phyloP scores from a whole-genome alignment of 2,329 filamentous ascomycete genomes.

The Elsinoe perseae region DNA sequence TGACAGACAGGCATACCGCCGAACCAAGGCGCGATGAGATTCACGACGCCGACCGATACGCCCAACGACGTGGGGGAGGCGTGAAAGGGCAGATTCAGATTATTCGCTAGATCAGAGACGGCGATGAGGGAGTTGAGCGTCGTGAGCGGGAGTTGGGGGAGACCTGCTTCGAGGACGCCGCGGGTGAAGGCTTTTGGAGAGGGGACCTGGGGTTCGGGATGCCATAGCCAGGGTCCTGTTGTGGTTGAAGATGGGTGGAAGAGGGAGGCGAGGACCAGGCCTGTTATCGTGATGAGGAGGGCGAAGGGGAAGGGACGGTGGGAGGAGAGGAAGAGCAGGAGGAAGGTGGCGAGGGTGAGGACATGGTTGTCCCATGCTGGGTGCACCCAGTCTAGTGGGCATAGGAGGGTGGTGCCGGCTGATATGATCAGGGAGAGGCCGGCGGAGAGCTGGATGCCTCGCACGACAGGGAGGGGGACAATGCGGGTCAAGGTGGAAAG shows the following conservation, averaged over 20 bases:
- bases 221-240: constrained; percentile 45
- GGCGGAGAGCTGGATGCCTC: constrained; percentile 90
- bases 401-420: constrained; percentile 61
- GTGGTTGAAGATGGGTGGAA: constrained; percentile 30
- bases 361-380: constrained; percentile 68
- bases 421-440: constrained; percentile 75
- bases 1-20: constrained; percentile 95
- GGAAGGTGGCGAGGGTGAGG: constrained; percentile 67
- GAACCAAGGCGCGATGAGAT: constrained; percentile 80
- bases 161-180: constrained; percentile 57
- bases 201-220: constrained; percentile 46
- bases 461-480: constrained; percentile 80
- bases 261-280: constrained; percentile 56
- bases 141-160: constrained; percentile 84
- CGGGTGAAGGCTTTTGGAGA: constrained; percentile 40
- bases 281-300: constrained; percentile 39
- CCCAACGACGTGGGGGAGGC: constrained; percentile 72
- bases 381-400: constrained; percentile 58
- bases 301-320: constrained; percentile 58
- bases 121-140: constrained; percentile 90
- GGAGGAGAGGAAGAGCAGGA: constrained; percentile 61
- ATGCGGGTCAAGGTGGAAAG: constrained; percentile 63
- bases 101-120: constrained; percentile 67
- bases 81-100: constrained; percentile 52
- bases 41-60: constrained; percentile 74